Evolutionary conservation across 2,329 filamentous ascomycete genomes (phyloP), one percentile per base, ranked within the genome.

Genomic region (Corinectria fuckeliana): DNA sequence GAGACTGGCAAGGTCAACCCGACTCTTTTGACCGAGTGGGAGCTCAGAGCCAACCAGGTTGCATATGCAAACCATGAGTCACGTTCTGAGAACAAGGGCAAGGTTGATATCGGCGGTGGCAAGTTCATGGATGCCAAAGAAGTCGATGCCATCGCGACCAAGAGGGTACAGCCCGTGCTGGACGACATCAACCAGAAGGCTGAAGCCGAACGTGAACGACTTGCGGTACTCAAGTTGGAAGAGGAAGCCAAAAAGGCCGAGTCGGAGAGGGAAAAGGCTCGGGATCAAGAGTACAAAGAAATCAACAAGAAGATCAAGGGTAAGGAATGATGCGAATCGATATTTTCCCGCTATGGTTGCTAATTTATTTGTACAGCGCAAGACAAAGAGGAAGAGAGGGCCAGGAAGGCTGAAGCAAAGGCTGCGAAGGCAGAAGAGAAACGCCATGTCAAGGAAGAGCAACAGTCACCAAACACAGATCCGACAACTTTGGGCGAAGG

Each of bases 121-220:
- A 92, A 86, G 70, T 93, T 88, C 69, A 88, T 97, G 80, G 86
- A 92, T 34, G 87, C 90, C 67, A 82, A 86, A 5, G 91, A 93
- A 47, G 87, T 97, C 14, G 88, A 97, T 63, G 87, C 86, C 5
- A 91, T 97, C 65, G 93, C 93, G 3, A 84, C 87, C 11, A 86
- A 84, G 44, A 87, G 89, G 65, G 85, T 97, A 14, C 91, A 94
- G 73, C 93, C 93, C 4, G 87, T 95, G 0, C 75, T 97, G 5
- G 89, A 97, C 65, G 91, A 96, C 64, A 95, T 97, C 62, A 88
- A 89, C 52, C 88, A 91, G 50, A 91, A 88, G 71, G 91, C 91
- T 0, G 90, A 93, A 70, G 82, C 82, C 61, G 88, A 92, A 72
- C 82, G 86, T 36, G 91, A 89, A 48, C 83, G 88, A 59, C 83